phyloP scores from a whole-genome alignment of 352 stramenopile genomes.

The Blastocystis sp. region DNA sequence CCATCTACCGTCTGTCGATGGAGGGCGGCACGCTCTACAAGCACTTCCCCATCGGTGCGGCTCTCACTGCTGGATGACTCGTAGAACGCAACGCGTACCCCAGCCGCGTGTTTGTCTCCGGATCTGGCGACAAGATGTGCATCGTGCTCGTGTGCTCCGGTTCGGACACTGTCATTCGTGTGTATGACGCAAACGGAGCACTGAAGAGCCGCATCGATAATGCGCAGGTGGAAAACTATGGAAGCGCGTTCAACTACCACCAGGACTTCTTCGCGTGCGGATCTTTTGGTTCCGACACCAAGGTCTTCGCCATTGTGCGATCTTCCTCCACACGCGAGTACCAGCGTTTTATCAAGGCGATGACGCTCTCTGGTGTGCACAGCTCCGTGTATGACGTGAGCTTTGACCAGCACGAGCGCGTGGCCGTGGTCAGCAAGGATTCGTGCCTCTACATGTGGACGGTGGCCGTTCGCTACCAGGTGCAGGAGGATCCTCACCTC shows the following conservation, averaged over 20 bases:
- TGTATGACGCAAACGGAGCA: not conserved
- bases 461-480: constrained; percentile 1
- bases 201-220: constrained; percentile 15
- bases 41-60: constrained; percentile 8
- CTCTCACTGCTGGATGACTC: not conserved
- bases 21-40: not conserved
- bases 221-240: constrained; percentile 32
- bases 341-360: not conserved
- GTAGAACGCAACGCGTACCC: not conserved
- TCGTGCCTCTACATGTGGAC: constrained; percentile 9
- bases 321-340: not conserved
- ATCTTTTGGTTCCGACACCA: constrained; percentile 3
- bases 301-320: constrained; percentile 8
- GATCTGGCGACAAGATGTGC: not conserved
- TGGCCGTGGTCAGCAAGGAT: constrained; percentile 9
- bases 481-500: not conserved
- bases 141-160: not conserved
- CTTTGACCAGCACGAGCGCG: constrained; percentile 24
- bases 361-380: not conserved
- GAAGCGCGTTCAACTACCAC: constrained; percentile 31
- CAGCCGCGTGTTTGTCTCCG: constrained; percentile 9
- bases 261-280: constrained; percentile 13
- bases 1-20: constrained; percentile 1
- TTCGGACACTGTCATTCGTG: not conserved
- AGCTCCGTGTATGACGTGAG: constrained; percentile 5